Evolutionary conservation across 306 rosid species (phyloP).

Genomic region (barrel medic (Medicago truncatula)): DNA sequence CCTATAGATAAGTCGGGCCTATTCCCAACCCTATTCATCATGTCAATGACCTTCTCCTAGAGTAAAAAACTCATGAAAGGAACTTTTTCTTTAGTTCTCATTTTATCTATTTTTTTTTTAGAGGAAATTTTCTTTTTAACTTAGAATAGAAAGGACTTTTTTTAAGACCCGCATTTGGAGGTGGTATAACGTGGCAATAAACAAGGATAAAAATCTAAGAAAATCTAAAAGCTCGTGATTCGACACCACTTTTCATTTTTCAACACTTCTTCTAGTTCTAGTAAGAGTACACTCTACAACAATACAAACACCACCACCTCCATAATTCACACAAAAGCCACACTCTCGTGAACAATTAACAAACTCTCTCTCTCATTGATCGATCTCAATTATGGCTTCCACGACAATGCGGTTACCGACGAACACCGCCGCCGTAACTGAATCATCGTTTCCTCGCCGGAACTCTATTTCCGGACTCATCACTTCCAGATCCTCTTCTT

Average conservation of each 20-base stretch:
- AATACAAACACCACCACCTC: conserved; percentile 21
- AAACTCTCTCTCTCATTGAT: neutral
- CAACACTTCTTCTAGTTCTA: neutral
- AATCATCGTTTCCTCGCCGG: conserved; percentile 50
- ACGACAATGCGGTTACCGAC: conserved; percentile 67
- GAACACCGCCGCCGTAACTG: conserved; percentile 37
- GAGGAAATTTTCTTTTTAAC: too few relatives aligned
- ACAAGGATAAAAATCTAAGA: neutral
- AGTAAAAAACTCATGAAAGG: too few relatives aligned
- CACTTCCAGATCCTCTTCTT: conserved; percentile 46
- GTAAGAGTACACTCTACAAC: neutral
- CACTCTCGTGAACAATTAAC: conserved; percentile 37
- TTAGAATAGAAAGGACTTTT: neutral
- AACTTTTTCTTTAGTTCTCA: too few relatives aligned
- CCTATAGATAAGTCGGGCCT: too few relatives aligned
- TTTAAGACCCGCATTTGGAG: conserved; percentile 2
- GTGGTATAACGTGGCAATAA: neutral
- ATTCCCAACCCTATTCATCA: too few relatives aligned
- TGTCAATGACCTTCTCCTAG: neutral
- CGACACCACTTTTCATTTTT: conserved; percentile 8
- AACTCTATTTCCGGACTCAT: conserved; percentile 52
- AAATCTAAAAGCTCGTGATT: conserved; percentile 45
- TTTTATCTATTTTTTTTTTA: too few relatives aligned
- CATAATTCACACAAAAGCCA: conserved; percentile 16
- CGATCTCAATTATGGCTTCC: conserved; percentile 54